phyloP scores from a whole-genome alignment of 1,139 yeast genomes.

The Hyphopichia burtonii region DNA sequence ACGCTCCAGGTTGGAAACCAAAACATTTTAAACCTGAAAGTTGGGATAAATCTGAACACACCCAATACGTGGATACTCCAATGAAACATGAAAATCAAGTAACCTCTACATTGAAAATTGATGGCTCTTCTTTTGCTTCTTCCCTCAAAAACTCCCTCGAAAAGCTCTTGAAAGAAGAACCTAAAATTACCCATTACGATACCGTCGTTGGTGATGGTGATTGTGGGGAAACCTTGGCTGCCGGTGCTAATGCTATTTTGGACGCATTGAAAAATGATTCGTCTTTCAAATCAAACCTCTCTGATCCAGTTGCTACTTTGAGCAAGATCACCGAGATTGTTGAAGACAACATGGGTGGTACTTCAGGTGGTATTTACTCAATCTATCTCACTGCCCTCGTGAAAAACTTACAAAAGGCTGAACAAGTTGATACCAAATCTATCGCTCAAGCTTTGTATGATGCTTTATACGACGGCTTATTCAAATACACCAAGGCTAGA shows the following conservation, averaged over 20 bases:
- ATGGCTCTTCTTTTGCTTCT: constrained; percentile 35
- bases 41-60: constrained; percentile 20
- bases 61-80: constrained; percentile 28
- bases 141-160: constrained; percentile 51
- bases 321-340: constrained; percentile 63
- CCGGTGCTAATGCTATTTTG: constrained; percentile 42
- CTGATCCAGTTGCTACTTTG: constrained; percentile 50
- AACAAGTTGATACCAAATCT: constrained; percentile 29
- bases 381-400: constrained; percentile 59
- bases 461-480: constrained; percentile 43
- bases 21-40: constrained; percentile 22
- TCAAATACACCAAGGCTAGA: constrained; percentile 83
- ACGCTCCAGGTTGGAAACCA: constrained; percentile 82
- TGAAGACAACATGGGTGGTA: constrained; percentile 93
- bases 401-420: constrained; percentile 32
- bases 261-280: constrained; percentile 33
- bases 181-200: constrained; percentile 49
- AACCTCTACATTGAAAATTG: constrained; percentile 39
- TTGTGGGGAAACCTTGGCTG: constrained; percentile 48
- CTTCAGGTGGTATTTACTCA: constrained; percentile 91
- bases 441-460: constrained; percentile 30
- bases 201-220: constrained; percentile 55
- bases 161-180: constrained; percentile 47
- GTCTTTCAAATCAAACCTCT: constrained; percentile 21
- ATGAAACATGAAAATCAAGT: constrained; percentile 23